These are phyloP conservation scores for Macroventuria anomochaeta DNA, from an alignment of 2,329 filamentous ascomycete species.

Conservation along the genomic window DNA sequence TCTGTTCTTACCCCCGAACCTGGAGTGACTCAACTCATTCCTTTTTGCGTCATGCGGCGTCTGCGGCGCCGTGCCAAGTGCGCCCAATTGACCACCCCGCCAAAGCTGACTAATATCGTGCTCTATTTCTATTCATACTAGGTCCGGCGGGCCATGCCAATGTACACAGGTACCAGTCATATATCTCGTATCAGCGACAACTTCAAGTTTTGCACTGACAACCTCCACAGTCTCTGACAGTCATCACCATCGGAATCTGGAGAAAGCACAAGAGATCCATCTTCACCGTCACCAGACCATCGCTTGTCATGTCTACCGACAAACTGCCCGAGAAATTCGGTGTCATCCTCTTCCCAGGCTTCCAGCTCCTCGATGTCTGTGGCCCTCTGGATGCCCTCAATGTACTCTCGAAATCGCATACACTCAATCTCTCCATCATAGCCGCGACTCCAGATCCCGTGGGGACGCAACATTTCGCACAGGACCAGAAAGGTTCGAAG, in stretches of 20 bases:
- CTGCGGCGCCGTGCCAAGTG: slow-evolving; percentile 7
- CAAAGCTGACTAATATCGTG: slow-evolving; percentile 8
- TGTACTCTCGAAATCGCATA: slow-evolving; percentile 36
- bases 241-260: no score
- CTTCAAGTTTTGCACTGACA: background rate
- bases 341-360: slow-evolving; percentile 47
- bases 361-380: slow-evolving; percentile 47
- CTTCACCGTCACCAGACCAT: no score
- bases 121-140: background rate
- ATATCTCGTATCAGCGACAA: background rate
- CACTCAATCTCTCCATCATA: slow-evolving; percentile 44
- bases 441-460: slow-evolving; percentile 45
- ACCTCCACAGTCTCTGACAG: background rate
- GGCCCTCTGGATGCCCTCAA: slow-evolving; percentile 58
- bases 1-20: background rate
- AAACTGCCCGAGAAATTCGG: slow-evolving; percentile 38
- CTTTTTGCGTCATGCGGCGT: background rate
- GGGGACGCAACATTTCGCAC: slow-evolving; percentile 31
- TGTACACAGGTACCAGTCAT: slow-evolving; percentile 1
- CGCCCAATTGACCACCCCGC: background rate
- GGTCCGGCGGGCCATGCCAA: background rate
- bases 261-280: no score
- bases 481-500: slow-evolving; percentile 23
- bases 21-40: background rate
- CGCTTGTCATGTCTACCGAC: no score